Conservation (phyloP, 2,329 filamentous ascomycete species). For the Cercospora brassicicola region DNA sequence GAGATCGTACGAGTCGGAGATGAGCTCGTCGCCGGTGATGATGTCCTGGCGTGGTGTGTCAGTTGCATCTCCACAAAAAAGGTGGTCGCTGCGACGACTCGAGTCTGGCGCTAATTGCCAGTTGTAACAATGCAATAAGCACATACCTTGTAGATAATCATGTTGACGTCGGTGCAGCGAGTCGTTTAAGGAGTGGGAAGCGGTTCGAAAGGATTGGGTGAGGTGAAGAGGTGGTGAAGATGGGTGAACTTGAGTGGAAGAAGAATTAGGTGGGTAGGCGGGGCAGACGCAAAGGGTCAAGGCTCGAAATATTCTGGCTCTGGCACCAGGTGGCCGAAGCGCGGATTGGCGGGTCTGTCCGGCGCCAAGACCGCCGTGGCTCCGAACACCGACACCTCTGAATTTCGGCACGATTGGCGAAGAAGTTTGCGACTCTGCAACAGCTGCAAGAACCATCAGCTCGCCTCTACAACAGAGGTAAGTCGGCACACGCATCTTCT, state of each 20-base stretch:
- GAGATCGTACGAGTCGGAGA: conserved; percentile 90
- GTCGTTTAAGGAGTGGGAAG: conserved; percentile 14
- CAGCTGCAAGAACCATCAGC: conserved; percentile 22
- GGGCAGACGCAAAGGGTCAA: background rate
- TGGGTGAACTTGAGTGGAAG: conserved; percentile 6
- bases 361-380: background rate
- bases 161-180: conserved; percentile 41
- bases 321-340: background rate
- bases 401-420: background rate
- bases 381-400: background rate
- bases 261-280: conserved; percentile 8
- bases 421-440: conserved; percentile 9
- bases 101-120: conserved; percentile 1
- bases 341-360: background rate
- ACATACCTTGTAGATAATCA: conserved; percentile 61
- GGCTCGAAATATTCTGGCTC: background rate
- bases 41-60: conserved; percentile 64
- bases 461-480: conserved; percentile 38
- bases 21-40: conserved; percentile 86
- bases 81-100: conserved; percentile 10
- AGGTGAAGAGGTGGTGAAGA: background rate
- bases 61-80: conserved; percentile 16
- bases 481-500: conserved; percentile 47
- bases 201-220: conserved; percentile 21
- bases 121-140: conserved; percentile 1